Evolutionary conservation across 306 rosid genomes (phyloP).

Genomic region (Ormosia semicastrata): DNA sequence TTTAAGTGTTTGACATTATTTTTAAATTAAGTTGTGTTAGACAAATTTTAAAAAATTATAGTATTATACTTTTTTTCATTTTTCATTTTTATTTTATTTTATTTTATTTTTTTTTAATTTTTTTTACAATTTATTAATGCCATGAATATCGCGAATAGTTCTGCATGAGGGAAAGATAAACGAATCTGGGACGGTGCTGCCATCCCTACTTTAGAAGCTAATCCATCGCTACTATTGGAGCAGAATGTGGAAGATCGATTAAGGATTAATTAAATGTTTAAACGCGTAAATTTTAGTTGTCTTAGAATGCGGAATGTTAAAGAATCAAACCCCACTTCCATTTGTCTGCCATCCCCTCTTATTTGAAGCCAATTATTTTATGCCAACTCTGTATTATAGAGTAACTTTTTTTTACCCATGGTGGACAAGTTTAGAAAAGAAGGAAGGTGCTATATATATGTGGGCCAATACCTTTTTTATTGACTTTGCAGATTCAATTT

Average conservation of each 20-base stretch:
- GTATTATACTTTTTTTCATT: too few species aligned
- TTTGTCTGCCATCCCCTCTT: slow-evolving; percentile 54
- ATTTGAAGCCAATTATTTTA: slow-evolving; percentile 6
- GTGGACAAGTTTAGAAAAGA: slow-evolving; percentile 44
- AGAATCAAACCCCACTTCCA: slow-evolving; percentile 57
- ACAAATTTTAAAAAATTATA: too few species aligned
- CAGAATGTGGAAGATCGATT: slow-evolving; percentile 19
- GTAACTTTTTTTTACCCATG: background rate
- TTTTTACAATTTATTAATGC: too few species aligned
- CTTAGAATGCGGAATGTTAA: slow-evolving; percentile 46
- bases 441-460: slow-evolving; percentile 22
- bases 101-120: too few species aligned
- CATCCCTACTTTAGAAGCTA: slow-evolving; percentile 7
- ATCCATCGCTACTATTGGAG: slow-evolving; percentile 1
- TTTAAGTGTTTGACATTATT: too few species aligned
- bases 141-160: too few species aligned
- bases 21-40: too few species aligned
- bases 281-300: slow-evolving; percentile 27
- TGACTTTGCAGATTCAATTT: slow-evolving; percentile 41
- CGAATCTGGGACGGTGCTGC: too few species aligned
- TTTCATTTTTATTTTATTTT: too few species aligned
- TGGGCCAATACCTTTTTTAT: slow-evolving; percentile 28
- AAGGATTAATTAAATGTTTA: background rate
- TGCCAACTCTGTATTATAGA: background rate
- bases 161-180: too few species aligned